These are phyloP conservation scores for Tylopilus sp. DNA, from an alignment of 1,284 basidiomycete genomes.

Conservation along the genomic window DNA sequence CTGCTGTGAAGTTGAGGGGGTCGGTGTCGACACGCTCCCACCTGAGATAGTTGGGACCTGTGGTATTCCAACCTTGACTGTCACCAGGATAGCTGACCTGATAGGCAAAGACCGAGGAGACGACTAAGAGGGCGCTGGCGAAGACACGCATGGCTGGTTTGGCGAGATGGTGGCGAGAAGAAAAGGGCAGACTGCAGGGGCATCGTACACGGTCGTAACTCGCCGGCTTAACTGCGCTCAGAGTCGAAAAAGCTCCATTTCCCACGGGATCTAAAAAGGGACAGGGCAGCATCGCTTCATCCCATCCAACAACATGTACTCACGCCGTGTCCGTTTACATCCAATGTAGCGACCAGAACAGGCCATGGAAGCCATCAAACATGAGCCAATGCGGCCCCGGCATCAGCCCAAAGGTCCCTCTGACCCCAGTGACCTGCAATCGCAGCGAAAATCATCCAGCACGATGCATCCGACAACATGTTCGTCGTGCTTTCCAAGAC, in stretches of 20 bases:
- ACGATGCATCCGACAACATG: constrained; percentile 59
- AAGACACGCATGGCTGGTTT: constrained; percentile 43
- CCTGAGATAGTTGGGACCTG: constrained; percentile 52
- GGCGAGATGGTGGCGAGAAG: neutral
- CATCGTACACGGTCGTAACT: constrained; percentile 4
- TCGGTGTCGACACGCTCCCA: constrained; percentile 70
- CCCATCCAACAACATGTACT: neutral
- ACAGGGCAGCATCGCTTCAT: constrained; percentile 1
- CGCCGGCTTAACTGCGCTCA: constrained; percentile 5
- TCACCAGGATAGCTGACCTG: constrained; percentile 51
- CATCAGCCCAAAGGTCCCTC: constrained; percentile 80
- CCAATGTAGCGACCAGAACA: neutral
- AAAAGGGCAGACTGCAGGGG: neutral
- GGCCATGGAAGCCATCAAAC: constrained; percentile 14
- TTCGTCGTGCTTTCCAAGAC: constrained; percentile 2
- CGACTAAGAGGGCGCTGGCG: constrained; percentile 45
- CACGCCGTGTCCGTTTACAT: neutral
- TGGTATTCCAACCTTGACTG: constrained; percentile 53
- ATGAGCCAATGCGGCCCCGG: constrained; percentile 46
- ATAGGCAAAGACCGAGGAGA: constrained; percentile 59
- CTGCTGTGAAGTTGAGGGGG: constrained; percentile 59
- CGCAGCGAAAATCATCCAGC: constrained; percentile 80
- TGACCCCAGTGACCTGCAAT: constrained; percentile 83
- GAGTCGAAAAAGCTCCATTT: constrained; percentile 6
- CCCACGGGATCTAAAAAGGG: constrained; percentile 17